A percentile compares a stretch with the other conserved stretches of the same genome.
phyloP scores from a whole-genome alignment of 805 yeast genomes.

The Kazachstania martiniae region DNA sequence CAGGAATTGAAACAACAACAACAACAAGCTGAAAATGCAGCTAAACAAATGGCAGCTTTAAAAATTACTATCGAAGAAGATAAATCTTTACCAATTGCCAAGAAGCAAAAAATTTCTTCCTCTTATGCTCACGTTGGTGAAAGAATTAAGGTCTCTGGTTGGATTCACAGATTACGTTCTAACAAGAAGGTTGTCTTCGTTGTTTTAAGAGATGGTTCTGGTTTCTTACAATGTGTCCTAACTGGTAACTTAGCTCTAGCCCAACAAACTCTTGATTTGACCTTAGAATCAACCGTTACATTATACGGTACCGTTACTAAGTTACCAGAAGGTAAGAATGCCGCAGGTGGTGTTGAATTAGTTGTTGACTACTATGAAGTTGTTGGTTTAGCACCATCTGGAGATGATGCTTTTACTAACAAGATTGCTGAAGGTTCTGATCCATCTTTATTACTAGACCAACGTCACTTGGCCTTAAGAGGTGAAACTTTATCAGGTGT shows the following conservation, averaged over 20 bases:
- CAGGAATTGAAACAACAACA: conserved; percentile 40
- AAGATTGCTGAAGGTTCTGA: conserved; percentile 89
- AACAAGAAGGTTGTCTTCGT: conserved; percentile 90
- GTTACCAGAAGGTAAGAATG: conserved; percentile 91
- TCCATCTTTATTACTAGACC: conserved; percentile 84
- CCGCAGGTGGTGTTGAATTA: conserved; percentile 96
- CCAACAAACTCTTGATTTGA: conserved; percentile 69
- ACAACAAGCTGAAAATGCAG: conserved; percentile 60
- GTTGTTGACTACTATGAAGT: conserved; percentile 82
- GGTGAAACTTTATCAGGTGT: conserved; percentile 91
- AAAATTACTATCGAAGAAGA: conserved; percentile 69
- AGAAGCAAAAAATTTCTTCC: conserved; percentile 50
- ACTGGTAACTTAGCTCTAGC: conserved; percentile 90
- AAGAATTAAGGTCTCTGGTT: conserved; percentile 77
- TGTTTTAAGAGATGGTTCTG: conserved; percentile 92
- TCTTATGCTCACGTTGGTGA: conserved; percentile 45
- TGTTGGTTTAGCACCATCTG: conserved; percentile 90
- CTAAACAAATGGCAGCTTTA: conserved; percentile 67
- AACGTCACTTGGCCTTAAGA: conserved; percentile 90
- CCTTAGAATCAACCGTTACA: conserved; percentile 76
- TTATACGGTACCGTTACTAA: conserved; percentile 72
- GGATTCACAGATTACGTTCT: conserved; percentile 90
- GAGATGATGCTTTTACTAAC: conserved; percentile 92
- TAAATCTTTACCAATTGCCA: conserved; percentile 56
- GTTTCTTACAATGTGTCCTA: conserved; percentile 77